Percentiles rank a stretch among this genome's conserved stretches.
Conservation (phyloP, 805 yeast genomes). For the Candida berthetii region DNA sequence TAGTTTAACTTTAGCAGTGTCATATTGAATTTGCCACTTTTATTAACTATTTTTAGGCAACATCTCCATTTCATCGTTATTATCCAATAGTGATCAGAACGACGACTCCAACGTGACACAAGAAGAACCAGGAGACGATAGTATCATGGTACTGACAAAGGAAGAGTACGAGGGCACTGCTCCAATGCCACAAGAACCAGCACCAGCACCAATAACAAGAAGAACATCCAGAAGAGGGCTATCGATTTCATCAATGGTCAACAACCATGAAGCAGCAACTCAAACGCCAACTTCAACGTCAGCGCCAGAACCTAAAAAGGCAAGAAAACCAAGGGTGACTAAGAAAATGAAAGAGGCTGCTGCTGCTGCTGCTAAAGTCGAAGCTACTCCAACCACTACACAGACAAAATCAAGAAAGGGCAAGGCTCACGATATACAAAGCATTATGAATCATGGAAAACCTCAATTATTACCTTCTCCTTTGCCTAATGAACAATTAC, state of each 20-base stretch:
- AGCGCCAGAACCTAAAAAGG: slow-evolving; percentile 1
- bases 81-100: slow-evolving; percentile 2
- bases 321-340: slow-evolving; percentile 3
- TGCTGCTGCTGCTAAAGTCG: neutral
- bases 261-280: neutral
- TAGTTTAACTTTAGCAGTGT: neutral
- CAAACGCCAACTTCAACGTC: neutral
- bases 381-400: neutral
- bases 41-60: slow-evolving; percentile 1
- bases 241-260: neutral
- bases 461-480: too few relatives aligned
- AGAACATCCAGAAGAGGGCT: neutral
- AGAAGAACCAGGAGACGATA: neutral
- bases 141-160: neutral
- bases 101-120: neutral
- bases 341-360: slow-evolving; percentile 1
- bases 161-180: neutral
- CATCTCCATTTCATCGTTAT: slow-evolving; percentile 9
- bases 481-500: too few relatives aligned
- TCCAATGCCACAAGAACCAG: too few relatives aligned
- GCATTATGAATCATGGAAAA: neutral
- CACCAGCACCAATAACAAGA: neutral
- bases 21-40: neutral
- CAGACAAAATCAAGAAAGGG: slow-evolving; percentile 1
- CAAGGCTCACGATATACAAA: neutral